A percentile compares a stretch with the other conserved stretches of the same genome.
phyloP scores from a whole-genome alignment of 176 grass and related monocot species.

The Musa acuminata region DNA sequence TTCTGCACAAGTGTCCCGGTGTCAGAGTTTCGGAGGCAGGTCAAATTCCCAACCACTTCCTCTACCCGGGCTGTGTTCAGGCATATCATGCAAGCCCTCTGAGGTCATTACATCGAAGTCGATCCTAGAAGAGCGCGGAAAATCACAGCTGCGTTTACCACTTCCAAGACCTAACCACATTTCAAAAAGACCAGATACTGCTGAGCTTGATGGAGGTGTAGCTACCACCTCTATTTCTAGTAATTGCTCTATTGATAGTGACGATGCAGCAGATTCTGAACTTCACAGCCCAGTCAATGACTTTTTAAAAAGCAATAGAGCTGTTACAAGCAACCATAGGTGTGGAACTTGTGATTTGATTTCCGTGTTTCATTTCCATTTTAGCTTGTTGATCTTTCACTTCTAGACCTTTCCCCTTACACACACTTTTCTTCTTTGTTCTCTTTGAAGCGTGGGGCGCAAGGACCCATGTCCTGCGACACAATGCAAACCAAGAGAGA shows the following conservation, averaged over 20 bases:
- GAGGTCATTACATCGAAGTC: slow-evolving; percentile 55
- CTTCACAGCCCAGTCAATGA: slow-evolving; percentile 67
- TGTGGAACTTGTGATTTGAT: background rate
- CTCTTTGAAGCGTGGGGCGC: slow-evolving; percentile 35
- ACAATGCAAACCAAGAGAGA: slow-evolving; percentile 42
- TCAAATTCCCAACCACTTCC: slow-evolving; percentile 69
- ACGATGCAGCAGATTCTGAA: slow-evolving; percentile 62
- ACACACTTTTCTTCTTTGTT: slow-evolving; percentile 30
- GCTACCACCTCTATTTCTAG: slow-evolving; percentile 72
- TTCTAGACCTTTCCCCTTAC: slow-evolving; percentile 12
- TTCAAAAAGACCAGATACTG: slow-evolving; percentile 44
- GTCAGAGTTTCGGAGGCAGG: slow-evolving; percentile 80
- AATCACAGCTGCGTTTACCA: slow-evolving; percentile 55
- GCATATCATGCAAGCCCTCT: slow-evolving; percentile 43
- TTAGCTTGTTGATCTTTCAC: background rate
- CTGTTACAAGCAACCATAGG: slow-evolving; percentile 30
- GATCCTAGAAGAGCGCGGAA: slow-evolving; percentile 71
- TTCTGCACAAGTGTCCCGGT: slow-evolving; percentile 77
- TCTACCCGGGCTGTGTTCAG: slow-evolving; percentile 43
- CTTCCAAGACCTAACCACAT: slow-evolving; percentile 51
- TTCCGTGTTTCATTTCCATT: background rate
- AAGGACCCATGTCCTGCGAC: slow-evolving; percentile 42
- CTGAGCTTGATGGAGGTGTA: slow-evolving; percentile 48
- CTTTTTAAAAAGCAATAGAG: slow-evolving; percentile 40
- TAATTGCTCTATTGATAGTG: slow-evolving; percentile 79